These are phyloP conservation scores for Neonectria coccinea DNA, from an alignment of 2,329 filamentous ascomycete genomes.

Conservation along the genomic window DNA sequence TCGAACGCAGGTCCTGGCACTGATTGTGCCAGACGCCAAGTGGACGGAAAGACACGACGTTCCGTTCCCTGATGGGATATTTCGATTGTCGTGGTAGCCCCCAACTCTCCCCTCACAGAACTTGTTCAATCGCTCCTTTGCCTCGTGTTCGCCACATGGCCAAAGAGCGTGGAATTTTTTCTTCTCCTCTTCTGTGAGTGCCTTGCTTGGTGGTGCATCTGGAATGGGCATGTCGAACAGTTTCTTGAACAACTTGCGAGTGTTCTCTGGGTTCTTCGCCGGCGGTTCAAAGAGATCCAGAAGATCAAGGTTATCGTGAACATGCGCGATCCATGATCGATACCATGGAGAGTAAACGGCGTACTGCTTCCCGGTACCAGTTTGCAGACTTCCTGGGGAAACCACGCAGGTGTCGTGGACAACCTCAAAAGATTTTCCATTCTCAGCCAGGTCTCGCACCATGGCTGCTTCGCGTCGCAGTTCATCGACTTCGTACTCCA, in stretches of 20 bases:
- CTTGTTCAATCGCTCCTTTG: slow-evolving; percentile 69
- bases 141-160: slow-evolving; percentile 82
- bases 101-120: slow-evolving; percentile 75
- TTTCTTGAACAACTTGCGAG: slow-evolving; percentile 59
- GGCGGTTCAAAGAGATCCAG: slow-evolving; percentile 70
- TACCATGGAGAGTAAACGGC: slow-evolving; percentile 89
- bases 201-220: slow-evolving; percentile 71
- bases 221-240: slow-evolving; percentile 74
- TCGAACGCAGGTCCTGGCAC: slow-evolving; percentile 74
- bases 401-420: slow-evolving; percentile 88
- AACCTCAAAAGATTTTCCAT: slow-evolving; percentile 75
- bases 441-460: slow-evolving; percentile 69
- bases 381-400: slow-evolving; percentile 75
- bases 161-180: slow-evolving; percentile 70
- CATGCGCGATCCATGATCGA: slow-evolving; percentile 77
- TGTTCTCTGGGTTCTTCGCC: slow-evolving; percentile 48
- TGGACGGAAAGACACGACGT: slow-evolving; percentile 81
- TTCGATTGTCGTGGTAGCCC: slow-evolving; percentile 73
- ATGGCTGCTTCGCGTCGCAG: slow-evolving; percentile 79
- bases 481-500: slow-evolving; percentile 94
- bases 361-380: slow-evolving; percentile 80
- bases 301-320: slow-evolving; percentile 76
- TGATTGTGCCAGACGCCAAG: slow-evolving; percentile 75
- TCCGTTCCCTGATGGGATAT: slow-evolving; percentile 69
- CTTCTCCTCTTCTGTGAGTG: slow-evolving; percentile 68